Conservation (phyloP, 2,329 filamentous ascomycete species). For the Orbilia javanica region DNA sequence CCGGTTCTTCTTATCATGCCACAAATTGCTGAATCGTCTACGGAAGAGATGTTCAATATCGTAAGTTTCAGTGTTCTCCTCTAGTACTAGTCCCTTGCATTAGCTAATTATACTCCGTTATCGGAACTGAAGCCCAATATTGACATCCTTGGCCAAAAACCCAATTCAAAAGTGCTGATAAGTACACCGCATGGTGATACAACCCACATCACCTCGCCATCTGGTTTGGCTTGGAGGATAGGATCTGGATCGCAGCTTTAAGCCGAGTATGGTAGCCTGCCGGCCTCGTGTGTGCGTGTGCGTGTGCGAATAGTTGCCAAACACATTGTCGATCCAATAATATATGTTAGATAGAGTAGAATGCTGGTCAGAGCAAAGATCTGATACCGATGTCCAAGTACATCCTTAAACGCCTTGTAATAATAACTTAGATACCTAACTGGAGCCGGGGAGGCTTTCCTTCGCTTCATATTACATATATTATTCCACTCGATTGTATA, state of each 20-base stretch:
- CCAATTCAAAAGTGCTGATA: conserved; percentile 27
- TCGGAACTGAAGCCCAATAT: conserved; percentile 37
- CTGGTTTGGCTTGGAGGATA: conserved; percentile 18
- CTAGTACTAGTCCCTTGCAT: neutral
- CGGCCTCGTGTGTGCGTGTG: too few relatives aligned
- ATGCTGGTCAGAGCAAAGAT: neutral
- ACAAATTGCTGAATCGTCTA: conserved; percentile 22
- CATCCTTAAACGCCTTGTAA: neutral
- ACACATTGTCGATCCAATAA: too few relatives aligned
- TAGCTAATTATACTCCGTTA: conserved; percentile 3
- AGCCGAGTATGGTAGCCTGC: too few relatives aligned
- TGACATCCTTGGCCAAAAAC: conserved; percentile 7
- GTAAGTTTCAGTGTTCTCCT: neutral
- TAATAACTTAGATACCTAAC: neutral
- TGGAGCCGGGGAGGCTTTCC: neutral
- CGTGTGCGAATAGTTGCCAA: too few relatives aligned
- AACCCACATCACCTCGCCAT: conserved; percentile 52
- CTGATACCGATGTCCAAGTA: too few relatives aligned
- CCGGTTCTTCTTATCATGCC: conserved; percentile 49
- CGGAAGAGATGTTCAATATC: conserved; percentile 25
- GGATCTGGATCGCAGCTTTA: neutral
- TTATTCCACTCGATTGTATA: neutral
- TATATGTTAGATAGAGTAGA: neutral
- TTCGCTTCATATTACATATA: too few relatives aligned
- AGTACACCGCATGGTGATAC: conserved; percentile 56